Evolutionary conservation across 2,329 filamentous ascomycete genomes (phyloP).

Genomic region (Zymoseptoria crescenta): DNA sequence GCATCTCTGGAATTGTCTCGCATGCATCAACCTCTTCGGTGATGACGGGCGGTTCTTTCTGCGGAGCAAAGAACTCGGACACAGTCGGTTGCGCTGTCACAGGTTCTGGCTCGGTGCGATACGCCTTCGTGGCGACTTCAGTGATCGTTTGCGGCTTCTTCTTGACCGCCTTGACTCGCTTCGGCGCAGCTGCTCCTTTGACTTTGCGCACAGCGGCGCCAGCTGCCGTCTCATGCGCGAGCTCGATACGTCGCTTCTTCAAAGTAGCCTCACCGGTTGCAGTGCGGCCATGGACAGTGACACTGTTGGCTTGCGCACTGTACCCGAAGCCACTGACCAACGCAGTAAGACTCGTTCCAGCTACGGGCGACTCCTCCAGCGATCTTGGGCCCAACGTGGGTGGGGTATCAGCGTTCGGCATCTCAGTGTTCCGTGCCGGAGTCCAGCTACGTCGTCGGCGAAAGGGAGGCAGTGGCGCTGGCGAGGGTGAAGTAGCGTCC

Average conservation of each 20-base stretch:
- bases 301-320: neutral
- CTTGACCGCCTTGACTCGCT: constrained; percentile 37
- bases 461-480: neutral
- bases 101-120: constrained; percentile 34
- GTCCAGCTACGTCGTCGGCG: constrained; percentile 14
- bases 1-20: neutral
- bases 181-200: constrained; percentile 13
- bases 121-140: constrained; percentile 65
- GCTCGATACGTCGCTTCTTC: constrained; percentile 12
- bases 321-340: constrained; percentile 13
- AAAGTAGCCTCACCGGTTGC: constrained; percentile 9
- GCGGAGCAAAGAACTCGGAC: constrained; percentile 40
- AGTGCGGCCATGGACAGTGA: neutral
- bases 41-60: neutral
- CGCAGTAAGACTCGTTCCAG: constrained; percentile 7
- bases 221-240: constrained; percentile 10
- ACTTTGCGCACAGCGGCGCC: constrained; percentile 1
- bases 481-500: neutral
- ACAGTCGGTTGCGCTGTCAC: constrained; percentile 24
- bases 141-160: constrained; percentile 74
- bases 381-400: neutral
- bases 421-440: constrained; percentile 9
- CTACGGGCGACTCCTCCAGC: neutral
- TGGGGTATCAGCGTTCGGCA: neutral
- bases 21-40: neutral